Base-by-base conservation (phyloP, 208 protist genomes). In the Acanthamoeba sp. region DNA sequence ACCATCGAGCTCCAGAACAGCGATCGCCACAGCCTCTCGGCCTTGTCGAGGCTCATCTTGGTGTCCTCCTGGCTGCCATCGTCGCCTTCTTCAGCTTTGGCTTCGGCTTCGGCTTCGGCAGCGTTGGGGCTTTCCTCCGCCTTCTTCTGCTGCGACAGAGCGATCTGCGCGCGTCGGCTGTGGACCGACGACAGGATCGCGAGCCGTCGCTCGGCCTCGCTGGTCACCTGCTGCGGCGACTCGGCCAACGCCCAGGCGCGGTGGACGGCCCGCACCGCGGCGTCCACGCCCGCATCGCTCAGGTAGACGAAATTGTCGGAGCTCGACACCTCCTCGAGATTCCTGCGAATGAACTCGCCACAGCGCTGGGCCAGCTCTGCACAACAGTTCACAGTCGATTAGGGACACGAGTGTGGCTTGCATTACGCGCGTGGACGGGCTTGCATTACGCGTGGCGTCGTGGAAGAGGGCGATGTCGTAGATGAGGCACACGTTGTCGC, bases 401-500 rank as follows among this genome's bases (percentile, higher is more conserved):
- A n/a, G n/a, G n/a, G n/a, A n/a, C n/a, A n/a, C n/a, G n/a, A n/a
- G n/a, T n/a, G n/a, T n/a, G n/a, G n/a, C n/a, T n/a, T n/a, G n/a
- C n/a, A n/a, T n/a, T n/a, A n/a, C n/a, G n/a, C n/a, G n/a, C n/a
- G n/a, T n/a, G n/a, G 34, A 18, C 9, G 64, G 4, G 18, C 4
- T 9, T 16, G 34, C 27, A 7, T 10, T 38, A 73, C 64, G n/a
- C 6, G 34, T 24, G 32, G 69, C 69, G 38, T 78, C 27, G 69
- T 78, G 69, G 69, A 78, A 78, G 69, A 38, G 69, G 5, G 69
- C 69, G 69, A 78, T 78, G 69, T 78, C 69, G 69, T 45, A 78
- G 69, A 78, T 78, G 69, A 78, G 69, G 36, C 69, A 78, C 69
- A 78, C 69, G 69, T 78, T 78, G 69, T 78, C 69, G 69, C 38